Evolutionary conservation across 169 alveolate species (phyloP).

Genomic region (Plasmodium knowlesi): DNA sequence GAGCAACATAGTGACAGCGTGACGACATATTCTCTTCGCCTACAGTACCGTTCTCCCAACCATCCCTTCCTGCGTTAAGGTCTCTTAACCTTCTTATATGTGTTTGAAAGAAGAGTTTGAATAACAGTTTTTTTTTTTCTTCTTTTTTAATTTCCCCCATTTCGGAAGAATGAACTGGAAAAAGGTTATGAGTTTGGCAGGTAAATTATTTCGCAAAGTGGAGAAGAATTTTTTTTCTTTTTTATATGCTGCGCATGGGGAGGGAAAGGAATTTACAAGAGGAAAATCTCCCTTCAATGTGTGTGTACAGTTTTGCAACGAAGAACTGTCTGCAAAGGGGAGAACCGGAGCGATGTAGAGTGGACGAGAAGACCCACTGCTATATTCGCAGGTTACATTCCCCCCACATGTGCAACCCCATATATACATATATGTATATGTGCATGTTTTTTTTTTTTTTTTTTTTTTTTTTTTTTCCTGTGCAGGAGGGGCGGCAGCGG

Average conservation of each 20-base stretch:
- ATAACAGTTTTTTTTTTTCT: neutral
- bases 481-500: slow-evolving; percentile 81
- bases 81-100: neutral
- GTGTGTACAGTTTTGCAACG: neutral
- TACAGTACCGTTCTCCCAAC: neutral
- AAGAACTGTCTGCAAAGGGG: neutral
- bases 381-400: too few species aligned
- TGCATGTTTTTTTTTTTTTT: too few species aligned
- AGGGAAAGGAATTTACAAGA: neutral
- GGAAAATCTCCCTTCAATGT: neutral
- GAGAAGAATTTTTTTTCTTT: slow-evolving; percentile 7
- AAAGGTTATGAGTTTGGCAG: slow-evolving; percentile 73
- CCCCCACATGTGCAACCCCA: neutral
- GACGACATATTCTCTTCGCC: neutral
- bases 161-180: slow-evolving; percentile 66
- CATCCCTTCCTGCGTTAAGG: neutral
- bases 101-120: neutral
- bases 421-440: neutral
- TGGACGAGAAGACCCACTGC: neutral
- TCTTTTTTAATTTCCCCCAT: slow-evolving; percentile 8
- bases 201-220: neutral
- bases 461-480: neutral
- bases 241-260: neutral
- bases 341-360: neutral
- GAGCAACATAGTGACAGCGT: neutral